These are phyloP conservation scores for Clarireedia monteithiana DNA, from an alignment of 2,329 filamentous ascomycete genomes.

Conservation along the genomic window DNA sequence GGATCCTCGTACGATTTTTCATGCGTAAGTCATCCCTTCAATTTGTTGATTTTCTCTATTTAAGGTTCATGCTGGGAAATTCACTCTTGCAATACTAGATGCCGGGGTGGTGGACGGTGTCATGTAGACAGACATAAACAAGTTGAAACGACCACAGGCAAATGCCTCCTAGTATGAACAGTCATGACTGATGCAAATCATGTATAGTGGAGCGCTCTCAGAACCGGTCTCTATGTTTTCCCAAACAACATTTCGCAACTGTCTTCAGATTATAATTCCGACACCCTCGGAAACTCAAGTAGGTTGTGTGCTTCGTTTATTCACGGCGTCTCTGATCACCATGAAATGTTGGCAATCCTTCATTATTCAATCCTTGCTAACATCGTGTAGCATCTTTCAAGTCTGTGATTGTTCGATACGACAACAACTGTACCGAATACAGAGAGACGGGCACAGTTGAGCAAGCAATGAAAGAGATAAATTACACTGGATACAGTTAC, in stretches of 20 bases:
- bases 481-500: background rate
- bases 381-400: constrained; percentile 9
- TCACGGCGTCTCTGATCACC: background rate
- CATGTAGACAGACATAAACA: no score
- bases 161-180: no score
- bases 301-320: background rate
- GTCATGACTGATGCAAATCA: no score
- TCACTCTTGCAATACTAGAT: no score
- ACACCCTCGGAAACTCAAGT: constrained; percentile 7
- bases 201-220: constrained; percentile 15
- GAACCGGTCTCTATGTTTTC: constrained; percentile 12
- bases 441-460: background rate
- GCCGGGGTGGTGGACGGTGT: no score
- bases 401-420: constrained; percentile 11
- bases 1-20: background rate
- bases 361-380: background rate
- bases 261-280: background rate
- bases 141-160: no score
- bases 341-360: no score
- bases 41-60: background rate
- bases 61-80: no score
- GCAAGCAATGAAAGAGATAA: background rate
- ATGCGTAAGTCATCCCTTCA: background rate
- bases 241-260: constrained; percentile 4
- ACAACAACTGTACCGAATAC: constrained; percentile 8